These are phyloP conservation scores for Glutinoglossum americanum DNA, from an alignment of 495 filamentous ascomycete genomes.

Conservation along the genomic window DNA sequence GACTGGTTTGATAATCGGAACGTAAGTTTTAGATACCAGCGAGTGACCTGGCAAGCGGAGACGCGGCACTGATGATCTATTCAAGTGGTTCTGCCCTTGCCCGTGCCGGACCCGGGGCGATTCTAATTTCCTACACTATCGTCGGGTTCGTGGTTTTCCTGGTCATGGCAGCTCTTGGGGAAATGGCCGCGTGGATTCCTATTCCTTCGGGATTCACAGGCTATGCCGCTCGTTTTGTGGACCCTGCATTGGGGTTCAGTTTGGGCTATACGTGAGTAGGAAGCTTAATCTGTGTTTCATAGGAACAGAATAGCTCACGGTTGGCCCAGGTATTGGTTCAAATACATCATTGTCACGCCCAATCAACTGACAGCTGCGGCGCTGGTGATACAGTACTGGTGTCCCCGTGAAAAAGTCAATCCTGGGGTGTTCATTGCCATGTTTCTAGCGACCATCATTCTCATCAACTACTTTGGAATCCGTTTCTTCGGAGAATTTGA, in stretches of 20 bases:
- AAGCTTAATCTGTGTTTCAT: constrained; percentile 20
- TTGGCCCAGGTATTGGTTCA: constrained; percentile 21
- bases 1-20: constrained; percentile 39
- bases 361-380: constrained; percentile 60
- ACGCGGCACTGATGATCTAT: neutral
- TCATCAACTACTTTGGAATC: constrained; percentile 36
- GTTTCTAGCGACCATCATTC: constrained; percentile 38
- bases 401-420: constrained; percentile 35
- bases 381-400: constrained; percentile 52
- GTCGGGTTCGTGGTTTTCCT: constrained; percentile 38
- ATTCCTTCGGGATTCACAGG: constrained; percentile 33
- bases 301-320: neutral
- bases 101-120: constrained; percentile 45
- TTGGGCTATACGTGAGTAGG: constrained; percentile 38
- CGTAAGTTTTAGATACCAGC: neutral
- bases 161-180: constrained; percentile 38
- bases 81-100: constrained; percentile 33
- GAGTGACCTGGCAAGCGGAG: constrained; percentile 9
- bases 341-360: constrained; percentile 56
- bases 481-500: constrained; percentile 27
- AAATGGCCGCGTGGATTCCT: constrained; percentile 40
- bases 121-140: constrained; percentile 43
- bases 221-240: constrained; percentile 38
- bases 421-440: constrained; percentile 53
- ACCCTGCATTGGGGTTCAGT: constrained; percentile 41